Conservation (phyloP, 2,329 filamentous ascomycete species). For the Ceratocystis lukuohia region DNA sequence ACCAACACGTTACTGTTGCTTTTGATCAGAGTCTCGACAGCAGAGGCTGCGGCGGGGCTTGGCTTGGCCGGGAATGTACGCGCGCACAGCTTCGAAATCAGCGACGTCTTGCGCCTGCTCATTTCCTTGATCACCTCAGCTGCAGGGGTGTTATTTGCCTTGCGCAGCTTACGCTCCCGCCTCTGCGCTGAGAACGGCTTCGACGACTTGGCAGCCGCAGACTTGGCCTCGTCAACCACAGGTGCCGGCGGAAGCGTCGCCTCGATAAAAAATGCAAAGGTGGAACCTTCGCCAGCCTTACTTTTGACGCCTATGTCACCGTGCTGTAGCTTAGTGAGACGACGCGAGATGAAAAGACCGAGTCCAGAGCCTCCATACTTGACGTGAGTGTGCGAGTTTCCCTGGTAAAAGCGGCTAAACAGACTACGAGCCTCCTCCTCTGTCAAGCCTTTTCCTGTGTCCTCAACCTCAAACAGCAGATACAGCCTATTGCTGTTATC, state of each 20-base stretch:
- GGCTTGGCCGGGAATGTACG: not conserved
- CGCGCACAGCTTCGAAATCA: constrained; percentile 3
- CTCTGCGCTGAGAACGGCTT: not conserved
- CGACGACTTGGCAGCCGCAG: not conserved
- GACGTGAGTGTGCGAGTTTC: constrained; percentile 60
- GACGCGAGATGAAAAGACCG: constrained; percentile 64
- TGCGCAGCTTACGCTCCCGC: constrained; percentile 6
- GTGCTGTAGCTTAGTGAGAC: constrained; percentile 68
- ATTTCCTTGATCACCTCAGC: not conserved
- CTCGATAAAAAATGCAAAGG: constrained; percentile 63
- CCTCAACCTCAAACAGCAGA: constrained; percentile 59
- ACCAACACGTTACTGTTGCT: constrained; percentile 34
- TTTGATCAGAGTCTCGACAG: constrained; percentile 1
- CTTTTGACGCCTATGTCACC: constrained; percentile 65
- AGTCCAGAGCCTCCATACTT: constrained; percentile 69
- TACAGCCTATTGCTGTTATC: constrained; percentile 32
- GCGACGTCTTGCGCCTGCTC: not conserved
- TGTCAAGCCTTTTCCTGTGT: constrained; percentile 62
- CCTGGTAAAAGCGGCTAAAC: constrained; percentile 69
- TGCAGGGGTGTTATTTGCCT: not conserved
- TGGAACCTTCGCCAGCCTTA: constrained; percentile 55
- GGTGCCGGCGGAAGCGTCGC: constrained; percentile 34
- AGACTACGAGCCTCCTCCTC: constrained; percentile 58
- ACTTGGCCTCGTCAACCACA: constrained; percentile 29
- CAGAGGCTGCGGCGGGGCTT: not conserved